Base-by-base conservation (phyloP, 2,329 filamentous ascomycete species). In the Fonsecaea pugnacius region DNA sequence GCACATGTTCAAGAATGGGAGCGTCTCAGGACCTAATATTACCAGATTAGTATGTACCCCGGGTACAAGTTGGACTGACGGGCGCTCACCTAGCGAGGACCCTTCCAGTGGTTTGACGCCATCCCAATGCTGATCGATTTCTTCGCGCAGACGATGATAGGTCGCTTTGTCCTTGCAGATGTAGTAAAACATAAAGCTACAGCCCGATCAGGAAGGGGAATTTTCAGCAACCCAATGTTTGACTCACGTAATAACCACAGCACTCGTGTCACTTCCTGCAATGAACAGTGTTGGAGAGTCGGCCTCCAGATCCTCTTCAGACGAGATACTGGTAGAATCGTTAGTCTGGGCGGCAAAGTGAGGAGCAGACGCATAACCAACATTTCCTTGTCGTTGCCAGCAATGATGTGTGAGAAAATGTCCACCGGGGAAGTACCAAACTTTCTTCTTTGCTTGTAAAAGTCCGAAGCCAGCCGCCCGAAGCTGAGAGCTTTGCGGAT, bases 371-470 rank as follows among this genome's bases (percentile, higher is more conserved):
- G 5, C 7, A 46, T 21, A 21, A 46, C 40, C 21, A 0, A 46
- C 40, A 46, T 18, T 1, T 18, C 40, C 5, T 46, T 18, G n/a
- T 56, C 24, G 21, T 56, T 40, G 5, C 35, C 53, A n/a, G 53
- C 53, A 3, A 56, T 8, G 18, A 56, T 36, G 24, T 56, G 53
- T n/a, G 53, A 24, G 21, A 56, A 56, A 10, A 56, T 56, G 24
- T 56, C 53, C 2, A 40, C 18, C 16, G 53, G 53, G 12, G 27
- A 8, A 5, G 53, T 56, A n/a, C 53, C 53, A 8, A 21, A 16
- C 6, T 12, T 14, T 12, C 33, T 18, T 40, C 53, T 40, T n/a
- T 56, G n/a, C 53, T 56, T 40, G 16, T 56, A 56, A 7, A 16
- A 40, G 7, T 56, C n/a, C 8, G 14, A 16, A 2, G 53, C 18